Evolutionary conservation across 306 rosid species (phyloP), one percentile per base, ranked within the genome.

Genomic region (Acacia confusa): DNA sequence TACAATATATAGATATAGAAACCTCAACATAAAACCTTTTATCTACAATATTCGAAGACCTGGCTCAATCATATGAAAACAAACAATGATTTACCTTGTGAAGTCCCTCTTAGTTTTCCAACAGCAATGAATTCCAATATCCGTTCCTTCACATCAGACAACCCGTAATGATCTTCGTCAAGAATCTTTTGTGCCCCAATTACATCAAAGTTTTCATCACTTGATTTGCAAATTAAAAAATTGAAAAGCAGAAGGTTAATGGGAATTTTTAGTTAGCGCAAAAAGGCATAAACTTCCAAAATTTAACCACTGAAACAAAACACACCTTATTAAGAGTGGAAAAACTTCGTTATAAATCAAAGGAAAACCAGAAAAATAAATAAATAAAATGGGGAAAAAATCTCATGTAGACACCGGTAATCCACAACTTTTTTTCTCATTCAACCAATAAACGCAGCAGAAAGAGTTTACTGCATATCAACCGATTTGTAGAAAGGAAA

Each of bases 151-250:
- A 96, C 99, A 85, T 96, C 99, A 66, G 89, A 81, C 84, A 96
- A 90, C 82, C 99, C 99, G 32, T 96, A 96, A 89, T 96, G 99
- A 83, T 96, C 99, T 86, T 96, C 99, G 79, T 96, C 99, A 72
- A 96, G 97, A 88, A 96, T 96, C 77, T 85, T 88, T 84, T 93
- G 94, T 2, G 99, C 99, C 55, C 89, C 86, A 57, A 90, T 90
- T 43, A 96, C 98, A 88, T 96, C 94, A 66, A 96, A 93, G 87
- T 96, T 96, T 91, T 96, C 99, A 81, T 96, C 92, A 70, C 99
- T 96, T 90, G 84, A 85, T 61, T 84, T 78, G 73, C 72, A 70
- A 81, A 79, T 79, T 82, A 82, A 52, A 60, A 80, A 24, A 77
- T 79, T 68, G 16, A 50, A 74, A 74, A 69, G 41, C 25, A 19